Base-by-base conservation (phyloP, 306 rosid genomes). In the Dryas octopetala region DNA sequence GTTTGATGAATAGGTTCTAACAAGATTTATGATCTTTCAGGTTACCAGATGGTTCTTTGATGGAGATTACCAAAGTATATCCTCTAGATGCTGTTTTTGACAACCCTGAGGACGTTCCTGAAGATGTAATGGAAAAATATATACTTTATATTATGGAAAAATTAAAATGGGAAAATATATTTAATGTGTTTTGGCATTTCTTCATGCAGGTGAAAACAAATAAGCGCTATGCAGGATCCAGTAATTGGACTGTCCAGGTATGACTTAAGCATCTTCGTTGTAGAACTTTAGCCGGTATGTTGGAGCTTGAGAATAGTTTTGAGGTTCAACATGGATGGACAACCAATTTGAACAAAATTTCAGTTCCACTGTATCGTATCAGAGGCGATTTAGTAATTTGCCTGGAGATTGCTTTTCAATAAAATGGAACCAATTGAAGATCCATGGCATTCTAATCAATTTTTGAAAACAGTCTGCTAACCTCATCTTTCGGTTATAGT, bases 51-150 rank as follows among this genome's bases (percentile, higher is more conserved):
- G 98, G 98, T 68, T 94, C 97, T 59, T 76, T 94, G 70, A 90
- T 94, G 93, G 88, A 94, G 85, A 94, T 91, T 73, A 54, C 96
- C 38, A 94, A 94, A 85, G 86, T 94, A 43, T 94, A 94, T 86
- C 96, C 98, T 73, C 82, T 94, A 74, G 98, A 94, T 83, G 98
- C 97, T 47, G 97, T 94, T 63, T 94, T 72, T 73, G 98, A 94
- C 87, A 88, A 55, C 81, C 93, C 65, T 19, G 97, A 91, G 41
- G 98, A 94, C 73, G 98, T 94, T 45, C 98, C 98, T 10, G 98
- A 94, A 78, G 97, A 94, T 80, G 98, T 94, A 86, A 90, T 80
- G 48, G 68, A 77, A 50, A 63, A 43, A 61, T 75, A 14, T 60
- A n/a, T 55, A 47, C 63, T 73, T 62, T 67, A 16, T 58, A 11